Percentiles rank a stretch among this genome's conserved stretches.
Conservation (phyloP, 345 rosid species). For the Lepidium africanum region DNA sequence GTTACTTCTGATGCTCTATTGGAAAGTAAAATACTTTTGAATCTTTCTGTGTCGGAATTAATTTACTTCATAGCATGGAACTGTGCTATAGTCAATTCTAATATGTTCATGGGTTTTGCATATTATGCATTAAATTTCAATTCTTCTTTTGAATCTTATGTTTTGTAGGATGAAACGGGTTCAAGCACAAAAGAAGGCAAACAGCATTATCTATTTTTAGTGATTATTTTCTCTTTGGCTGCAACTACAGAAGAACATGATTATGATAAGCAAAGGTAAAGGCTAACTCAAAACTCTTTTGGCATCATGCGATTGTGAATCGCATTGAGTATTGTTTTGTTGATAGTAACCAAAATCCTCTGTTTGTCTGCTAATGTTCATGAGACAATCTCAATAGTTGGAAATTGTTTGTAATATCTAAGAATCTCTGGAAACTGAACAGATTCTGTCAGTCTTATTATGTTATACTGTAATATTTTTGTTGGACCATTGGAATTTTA, state of each 20-base stretch:
- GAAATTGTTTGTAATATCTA: not conserved
- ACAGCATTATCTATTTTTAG: not conserved
- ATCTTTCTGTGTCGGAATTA: not conserved
- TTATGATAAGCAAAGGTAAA: not conserved
- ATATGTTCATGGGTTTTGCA: not conserved
- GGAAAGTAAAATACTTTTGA: not conserved
- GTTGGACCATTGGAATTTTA: no score
- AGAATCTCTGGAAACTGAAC: not conserved
- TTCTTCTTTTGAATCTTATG: not conserved
- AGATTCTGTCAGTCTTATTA: not conserved
- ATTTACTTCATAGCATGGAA: not conserved
- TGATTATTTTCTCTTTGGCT: not conserved
- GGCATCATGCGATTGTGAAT: not conserved
- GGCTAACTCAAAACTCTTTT: not conserved
- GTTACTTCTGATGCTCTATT: not conserved
- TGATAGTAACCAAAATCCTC: not conserved
- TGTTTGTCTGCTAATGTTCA: not conserved
- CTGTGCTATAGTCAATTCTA: not conserved
- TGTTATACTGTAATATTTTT: not conserved
- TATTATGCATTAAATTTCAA: not conserved
- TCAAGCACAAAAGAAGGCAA: not conserved
- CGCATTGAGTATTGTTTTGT: not conserved
- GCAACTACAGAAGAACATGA: not conserved
- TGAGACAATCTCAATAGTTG: not conserved
- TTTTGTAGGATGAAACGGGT: conserved; percentile 17